Percentiles rank a stretch among this genome's conserved stretches.
Conservation (phyloP, 2,329 filamentous ascomycete genomes). For the Ceratocystis ficicola region DNA sequence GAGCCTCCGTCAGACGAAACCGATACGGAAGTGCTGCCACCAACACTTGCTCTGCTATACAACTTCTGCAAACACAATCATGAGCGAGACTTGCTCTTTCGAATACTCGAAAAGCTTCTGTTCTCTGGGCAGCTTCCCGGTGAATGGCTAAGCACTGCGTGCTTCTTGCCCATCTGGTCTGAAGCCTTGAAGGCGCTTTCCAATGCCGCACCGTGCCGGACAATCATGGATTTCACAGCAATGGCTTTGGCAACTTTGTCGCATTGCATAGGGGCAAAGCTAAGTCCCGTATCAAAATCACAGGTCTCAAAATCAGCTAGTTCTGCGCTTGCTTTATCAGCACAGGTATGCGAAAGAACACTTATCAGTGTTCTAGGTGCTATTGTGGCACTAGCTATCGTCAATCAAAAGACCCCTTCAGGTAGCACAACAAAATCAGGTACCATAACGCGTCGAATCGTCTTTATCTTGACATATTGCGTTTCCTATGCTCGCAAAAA, state of each 20-base stretch:
- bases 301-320: not conserved
- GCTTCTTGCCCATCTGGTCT: slow-evolving; percentile 22
- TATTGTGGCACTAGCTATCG: slow-evolving; percentile 14
- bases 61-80: slow-evolving; percentile 20
- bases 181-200: slow-evolving; percentile 16
- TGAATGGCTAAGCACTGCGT: slow-evolving; percentile 22
- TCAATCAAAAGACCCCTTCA: slow-evolving; percentile 5
- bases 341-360: slow-evolving; percentile 15
- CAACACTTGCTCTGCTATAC: slow-evolving; percentile 10
- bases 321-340: slow-evolving; percentile 11
- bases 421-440: not conserved
- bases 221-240: slow-evolving; percentile 21
- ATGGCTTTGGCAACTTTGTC: slow-evolving; percentile 18
- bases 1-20: slow-evolving; percentile 11
- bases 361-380: slow-evolving; percentile 18
- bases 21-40: slow-evolving; percentile 7
- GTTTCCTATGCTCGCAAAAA: not conserved
- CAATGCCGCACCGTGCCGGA: slow-evolving; percentile 1
- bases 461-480: slow-evolving; percentile 16
- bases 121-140: slow-evolving; percentile 15
- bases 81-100: slow-evolving; percentile 18
- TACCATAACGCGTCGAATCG: slow-evolving; percentile 14
- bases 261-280: not conserved
- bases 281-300: not conserved
- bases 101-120: slow-evolving; percentile 17